These are phyloP conservation scores for Warburgia ugandensis DNA, from an alignment of 164 flowering plant species.

Conservation along the genomic window DNA sequence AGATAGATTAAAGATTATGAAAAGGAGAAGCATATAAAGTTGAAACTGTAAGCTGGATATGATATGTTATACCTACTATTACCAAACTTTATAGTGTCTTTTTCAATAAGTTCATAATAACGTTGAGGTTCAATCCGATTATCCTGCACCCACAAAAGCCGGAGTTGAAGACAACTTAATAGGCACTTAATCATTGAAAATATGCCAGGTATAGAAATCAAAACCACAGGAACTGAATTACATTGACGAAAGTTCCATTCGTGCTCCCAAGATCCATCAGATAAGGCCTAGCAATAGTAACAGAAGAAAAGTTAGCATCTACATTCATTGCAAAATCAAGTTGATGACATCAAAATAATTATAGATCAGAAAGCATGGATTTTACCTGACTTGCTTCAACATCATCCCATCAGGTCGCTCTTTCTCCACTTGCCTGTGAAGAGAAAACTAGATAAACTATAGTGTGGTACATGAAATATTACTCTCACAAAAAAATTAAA, in stretches of 20 bases:
- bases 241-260: conserved; percentile 85
- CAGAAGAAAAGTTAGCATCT: conserved; percentile 12
- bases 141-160: conserved; percentile 52
- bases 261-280: conserved; percentile 99
- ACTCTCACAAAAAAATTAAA: background rate
- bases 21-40: background rate
- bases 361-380: background rate
- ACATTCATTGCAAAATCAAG: background rate
- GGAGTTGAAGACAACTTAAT: conserved; percentile 9
- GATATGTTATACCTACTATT: conserved; percentile 68
- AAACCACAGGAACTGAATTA: conserved; percentile 24
- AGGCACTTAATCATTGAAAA: background rate
- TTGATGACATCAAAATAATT: background rate
- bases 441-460: conserved; percentile 5
- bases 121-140: conserved; percentile 75
- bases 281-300: conserved; percentile 55
- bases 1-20: background rate
- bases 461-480: background rate
- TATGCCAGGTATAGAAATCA: background rate
- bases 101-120: conserved; percentile 80
- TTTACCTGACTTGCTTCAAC: conserved; percentile 66
- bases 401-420: conserved; percentile 80
- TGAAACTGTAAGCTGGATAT: background rate
- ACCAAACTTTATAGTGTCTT: conserved; percentile 85
- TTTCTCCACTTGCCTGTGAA: conserved; percentile 72